Percentiles rank a stretch among this genome's conserved stretches.
phyloP scores from a whole-genome alignment of 2,329 filamentous ascomycete genomes.

The Periconia sp. region DNA sequence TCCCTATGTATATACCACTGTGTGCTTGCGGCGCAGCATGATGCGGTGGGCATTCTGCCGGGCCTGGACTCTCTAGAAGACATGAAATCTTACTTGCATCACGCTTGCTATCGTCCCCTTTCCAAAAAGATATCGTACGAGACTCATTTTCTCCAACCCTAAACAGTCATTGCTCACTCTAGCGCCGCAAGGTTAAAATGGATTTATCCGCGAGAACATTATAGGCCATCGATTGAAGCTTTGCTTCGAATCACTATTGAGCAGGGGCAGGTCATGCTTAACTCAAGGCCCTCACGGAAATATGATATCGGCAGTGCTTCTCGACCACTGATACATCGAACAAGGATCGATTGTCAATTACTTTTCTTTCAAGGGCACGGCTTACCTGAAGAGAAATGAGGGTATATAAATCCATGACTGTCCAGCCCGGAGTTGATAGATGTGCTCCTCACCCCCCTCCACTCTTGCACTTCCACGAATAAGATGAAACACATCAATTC shows the following conservation, averaged over 20 bases:
- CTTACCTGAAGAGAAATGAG: background rate
- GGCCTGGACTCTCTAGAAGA: too few relatives aligned
- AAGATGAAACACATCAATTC: slow-evolving; percentile 27
- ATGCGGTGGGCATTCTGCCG: too few relatives aligned
- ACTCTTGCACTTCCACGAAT: background rate
- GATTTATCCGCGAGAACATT: background rate
- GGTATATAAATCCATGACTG: background rate
- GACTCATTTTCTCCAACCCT: background rate
- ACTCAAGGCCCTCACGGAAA: background rate
- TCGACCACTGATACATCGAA: background rate
- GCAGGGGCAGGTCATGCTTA: too few relatives aligned
- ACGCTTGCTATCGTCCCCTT: background rate
- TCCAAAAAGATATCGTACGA: background rate
- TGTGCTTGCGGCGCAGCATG: too few relatives aligned
- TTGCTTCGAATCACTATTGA: background rate
- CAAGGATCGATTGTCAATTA: background rate
- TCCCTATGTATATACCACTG: too few relatives aligned
- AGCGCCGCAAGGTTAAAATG: background rate
- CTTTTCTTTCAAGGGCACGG: too few relatives aligned
- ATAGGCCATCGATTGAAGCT: background rate
- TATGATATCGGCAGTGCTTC: background rate
- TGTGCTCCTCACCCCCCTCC: background rate
- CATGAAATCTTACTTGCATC: too few relatives aligned
- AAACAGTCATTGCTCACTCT: background rate
- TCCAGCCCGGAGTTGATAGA: background rate